Percentiles rank a stretch among this genome's conserved stretches.
Conservation (phyloP, 1,139 yeast species). For the Blastobotrys elegans region DNA sequence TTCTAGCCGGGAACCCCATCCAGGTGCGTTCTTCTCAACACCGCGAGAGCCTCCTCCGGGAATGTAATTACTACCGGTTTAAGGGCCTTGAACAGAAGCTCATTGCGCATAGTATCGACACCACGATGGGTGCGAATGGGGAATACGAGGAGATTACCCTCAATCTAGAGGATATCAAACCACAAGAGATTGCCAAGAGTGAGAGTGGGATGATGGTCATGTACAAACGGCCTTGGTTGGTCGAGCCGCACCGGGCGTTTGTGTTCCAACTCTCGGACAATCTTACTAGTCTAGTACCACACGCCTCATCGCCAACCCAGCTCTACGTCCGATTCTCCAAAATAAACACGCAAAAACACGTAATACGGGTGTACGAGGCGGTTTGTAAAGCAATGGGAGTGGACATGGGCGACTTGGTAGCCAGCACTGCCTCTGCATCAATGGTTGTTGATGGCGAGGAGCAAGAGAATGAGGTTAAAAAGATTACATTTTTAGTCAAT, state of each 20-base stretch:
- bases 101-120: slow-evolving; percentile 46
- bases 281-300: slow-evolving; percentile 2
- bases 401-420: slow-evolving; percentile 13
- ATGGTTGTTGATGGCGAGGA: slow-evolving; percentile 1
- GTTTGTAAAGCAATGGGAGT: background rate
- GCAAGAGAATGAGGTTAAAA: background rate
- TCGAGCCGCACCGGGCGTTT: slow-evolving; percentile 46
- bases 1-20: slow-evolving; percentile 51
- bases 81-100: slow-evolving; percentile 68
- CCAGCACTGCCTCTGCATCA: slow-evolving; percentile 13
- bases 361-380: background rate
- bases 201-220: background rate
- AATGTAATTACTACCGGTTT: slow-evolving; percentile 74
- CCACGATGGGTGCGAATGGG: slow-evolving; percentile 29
- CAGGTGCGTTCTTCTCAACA: slow-evolving; percentile 50
- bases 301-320: background rate
- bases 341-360: background rate
- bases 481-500: slow-evolving; percentile 13
- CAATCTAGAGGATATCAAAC: slow-evolving; percentile 41
- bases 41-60: slow-evolving; percentile 52
- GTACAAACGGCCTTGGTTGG: slow-evolving; percentile 56
- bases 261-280: slow-evolving; percentile 48
- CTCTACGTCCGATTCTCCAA: background rate
- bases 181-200: slow-evolving; percentile 8
- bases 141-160: slow-evolving; percentile 52